These are phyloP conservation scores for Scheffersomyces quercinus DNA, from an alignment of 1,139 yeast species.

Conservation along the genomic window DNA sequence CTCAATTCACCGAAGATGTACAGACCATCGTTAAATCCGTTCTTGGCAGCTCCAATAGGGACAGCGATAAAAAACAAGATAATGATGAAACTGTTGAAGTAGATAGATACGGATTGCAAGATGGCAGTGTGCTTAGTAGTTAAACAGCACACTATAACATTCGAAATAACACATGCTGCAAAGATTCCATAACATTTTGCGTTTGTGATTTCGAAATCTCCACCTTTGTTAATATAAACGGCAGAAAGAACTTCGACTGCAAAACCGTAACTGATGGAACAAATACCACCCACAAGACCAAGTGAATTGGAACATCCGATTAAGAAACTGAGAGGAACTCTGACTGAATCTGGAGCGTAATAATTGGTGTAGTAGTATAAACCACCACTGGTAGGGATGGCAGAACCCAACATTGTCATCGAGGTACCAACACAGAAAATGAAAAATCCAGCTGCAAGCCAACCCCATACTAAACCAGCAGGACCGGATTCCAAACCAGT, in stretches of 20 bases:
- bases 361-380: slow-evolving; percentile 50
- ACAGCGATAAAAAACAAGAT: slow-evolving; percentile 64
- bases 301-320: slow-evolving; percentile 38
- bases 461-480: slow-evolving; percentile 68
- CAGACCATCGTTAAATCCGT: slow-evolving; percentile 38
- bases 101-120: slow-evolving; percentile 61
- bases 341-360: slow-evolving; percentile 30
- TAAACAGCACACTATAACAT: slow-evolving; percentile 30
- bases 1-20: slow-evolving; percentile 50
- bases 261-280: slow-evolving; percentile 42
- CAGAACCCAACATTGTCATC: slow-evolving; percentile 66
- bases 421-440: slow-evolving; percentile 59
- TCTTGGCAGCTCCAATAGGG: slow-evolving; percentile 50
- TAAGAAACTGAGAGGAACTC: slow-evolving; percentile 37
- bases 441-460: slow-evolving; percentile 62
- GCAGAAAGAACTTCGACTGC: slow-evolving; percentile 38
- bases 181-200: slow-evolving; percentile 37
- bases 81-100: slow-evolving; percentile 55
- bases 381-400: slow-evolving; percentile 69
- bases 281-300: slow-evolving; percentile 38
- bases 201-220: slow-evolving; percentile 31
- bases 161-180: slow-evolving; percentile 32
- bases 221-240: slow-evolving; percentile 30
- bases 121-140: slow-evolving; percentile 48
- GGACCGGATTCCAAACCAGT: slow-evolving; percentile 52